These are phyloP conservation scores for Yamadazyma akitaensis DNA, from an alignment of 805 yeast species.

Conservation along the genomic window DNA sequence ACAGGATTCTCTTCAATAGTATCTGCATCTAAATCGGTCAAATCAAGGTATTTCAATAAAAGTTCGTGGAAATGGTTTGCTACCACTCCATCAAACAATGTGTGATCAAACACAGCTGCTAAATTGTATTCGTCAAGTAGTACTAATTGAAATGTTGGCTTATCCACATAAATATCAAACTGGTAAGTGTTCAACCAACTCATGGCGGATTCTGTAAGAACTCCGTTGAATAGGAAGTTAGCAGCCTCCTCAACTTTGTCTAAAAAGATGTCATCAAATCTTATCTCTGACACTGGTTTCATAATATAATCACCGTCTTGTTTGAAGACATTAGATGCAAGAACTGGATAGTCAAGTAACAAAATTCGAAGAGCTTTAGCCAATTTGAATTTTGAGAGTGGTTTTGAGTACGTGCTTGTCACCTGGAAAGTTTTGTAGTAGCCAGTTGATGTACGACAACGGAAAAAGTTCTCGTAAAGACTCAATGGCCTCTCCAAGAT, in stretches of 20 bases:
- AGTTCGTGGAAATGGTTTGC: slow-evolving; percentile 34
- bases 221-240: slow-evolving; percentile 14
- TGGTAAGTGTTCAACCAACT: slow-evolving; percentile 17
- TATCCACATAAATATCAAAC: slow-evolving; percentile 21
- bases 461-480: slow-evolving; percentile 30
- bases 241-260: slow-evolving; percentile 11
- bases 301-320: slow-evolving; percentile 17
- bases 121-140: slow-evolving; percentile 21
- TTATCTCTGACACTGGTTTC: slow-evolving; percentile 22
- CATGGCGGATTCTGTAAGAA: slow-evolving; percentile 28
- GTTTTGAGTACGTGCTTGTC: slow-evolving; percentile 28
- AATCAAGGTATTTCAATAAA: slow-evolving; percentile 24
- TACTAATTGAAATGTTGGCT: slow-evolving; percentile 29
- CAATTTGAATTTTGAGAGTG: slow-evolving; percentile 17
- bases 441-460: slow-evolving; percentile 29
- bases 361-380: slow-evolving; percentile 28
- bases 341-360: slow-evolving; percentile 32
- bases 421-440: slow-evolving; percentile 33
- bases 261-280: slow-evolving; percentile 24
- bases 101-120: slow-evolving; percentile 32
- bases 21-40: not conserved
- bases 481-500: slow-evolving; percentile 24
- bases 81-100: slow-evolving; percentile 38
- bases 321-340: slow-evolving; percentile 28
- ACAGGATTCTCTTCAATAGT: slow-evolving; percentile 9